Conservation (phyloP, 1,139 yeast genomes). For the Nakaseomyces glabratus region DNA sequence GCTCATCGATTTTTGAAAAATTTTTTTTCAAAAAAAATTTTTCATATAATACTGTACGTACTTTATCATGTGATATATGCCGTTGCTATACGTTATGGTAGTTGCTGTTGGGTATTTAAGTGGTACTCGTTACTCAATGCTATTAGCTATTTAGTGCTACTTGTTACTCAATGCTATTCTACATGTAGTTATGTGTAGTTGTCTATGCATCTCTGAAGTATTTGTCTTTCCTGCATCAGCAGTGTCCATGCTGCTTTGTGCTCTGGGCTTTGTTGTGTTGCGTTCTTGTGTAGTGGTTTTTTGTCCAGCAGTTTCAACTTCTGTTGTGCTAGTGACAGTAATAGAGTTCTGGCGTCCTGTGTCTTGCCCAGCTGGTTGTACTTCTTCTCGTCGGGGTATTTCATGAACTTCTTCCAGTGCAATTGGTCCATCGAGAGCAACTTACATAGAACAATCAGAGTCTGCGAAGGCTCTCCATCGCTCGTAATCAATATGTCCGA, state of each 20-base stretch:
- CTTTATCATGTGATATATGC: too few relatives aligned
- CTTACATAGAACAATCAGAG: slow-evolving; percentile 5
- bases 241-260: slow-evolving; percentile 2
- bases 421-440: background rate
- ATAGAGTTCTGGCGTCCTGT: background rate
- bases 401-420: slow-evolving; percentile 1
- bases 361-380: slow-evolving; percentile 1
- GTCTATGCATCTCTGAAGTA: slow-evolving; percentile 1
- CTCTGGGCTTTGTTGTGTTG: background rate
- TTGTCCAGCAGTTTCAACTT: background rate
- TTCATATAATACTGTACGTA: too few relatives aligned
- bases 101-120: too few relatives aligned
- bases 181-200: background rate
- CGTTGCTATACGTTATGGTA: too few relatives aligned
- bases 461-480: slow-evolving; percentile 10
- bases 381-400: slow-evolving; percentile 6
- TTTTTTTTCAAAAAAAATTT: too few relatives aligned
- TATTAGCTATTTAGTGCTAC: background rate
- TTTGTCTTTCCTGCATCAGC: background rate
- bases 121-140: too few relatives aligned
- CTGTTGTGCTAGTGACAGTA: background rate
- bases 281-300: too few relatives aligned
- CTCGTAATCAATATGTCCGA: slow-evolving; percentile 12
- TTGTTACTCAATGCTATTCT: background rate
- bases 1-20: too few relatives aligned